These are phyloP conservation scores for Phytophthora quininea DNA, from an alignment of 352 stramenopile genomes.

Conservation along the genomic window DNA sequence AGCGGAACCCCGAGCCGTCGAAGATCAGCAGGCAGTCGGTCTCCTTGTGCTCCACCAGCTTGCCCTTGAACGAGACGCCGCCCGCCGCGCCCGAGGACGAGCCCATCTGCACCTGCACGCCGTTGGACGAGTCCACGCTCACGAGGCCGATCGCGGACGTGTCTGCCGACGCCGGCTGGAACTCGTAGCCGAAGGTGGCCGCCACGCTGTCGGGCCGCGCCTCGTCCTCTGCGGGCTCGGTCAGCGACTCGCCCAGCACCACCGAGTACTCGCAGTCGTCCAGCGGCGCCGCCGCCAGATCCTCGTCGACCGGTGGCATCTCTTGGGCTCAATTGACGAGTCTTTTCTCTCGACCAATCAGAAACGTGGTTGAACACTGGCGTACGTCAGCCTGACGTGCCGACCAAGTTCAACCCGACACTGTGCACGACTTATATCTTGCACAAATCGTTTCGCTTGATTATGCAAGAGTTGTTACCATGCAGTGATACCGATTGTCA, in stretches of 20 bases:
- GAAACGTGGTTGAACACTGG: constrained; percentile 21
- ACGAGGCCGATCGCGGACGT: constrained; percentile 68
- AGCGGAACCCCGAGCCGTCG: constrained; percentile 63
- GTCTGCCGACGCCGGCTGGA: constrained; percentile 83
- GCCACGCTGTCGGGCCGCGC: constrained; percentile 38
- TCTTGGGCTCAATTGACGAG: constrained; percentile 17
- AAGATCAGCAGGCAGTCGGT: constrained; percentile 86
- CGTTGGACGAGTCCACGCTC: constrained; percentile 59
- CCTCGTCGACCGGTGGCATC: constrained; percentile 14
- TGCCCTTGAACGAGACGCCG: constrained; percentile 83
- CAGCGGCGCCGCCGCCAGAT: constrained; percentile 14
- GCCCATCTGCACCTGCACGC: constrained; percentile 70
- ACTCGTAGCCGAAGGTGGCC: constrained; percentile 82
- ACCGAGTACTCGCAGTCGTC: constrained; percentile 69
- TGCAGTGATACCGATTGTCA: too few relatives aligned
- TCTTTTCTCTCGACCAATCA: constrained; percentile 23
- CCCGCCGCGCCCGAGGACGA: constrained; percentile 55
- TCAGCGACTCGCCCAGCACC: constrained; percentile 53
- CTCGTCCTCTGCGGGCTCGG: constrained; percentile 8
- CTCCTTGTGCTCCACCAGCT: constrained; percentile 77
- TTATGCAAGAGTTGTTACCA: too few relatives aligned
- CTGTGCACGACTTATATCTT: not conserved
- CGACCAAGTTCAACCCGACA: constrained; percentile 35
- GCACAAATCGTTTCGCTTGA: too few relatives aligned
- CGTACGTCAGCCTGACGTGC: constrained; percentile 27